These are phyloP conservation scores for Phymatotrichopsis omnivora DNA, from an alignment of 2,329 filamentous ascomycete species.

Conservation along the genomic window DNA sequence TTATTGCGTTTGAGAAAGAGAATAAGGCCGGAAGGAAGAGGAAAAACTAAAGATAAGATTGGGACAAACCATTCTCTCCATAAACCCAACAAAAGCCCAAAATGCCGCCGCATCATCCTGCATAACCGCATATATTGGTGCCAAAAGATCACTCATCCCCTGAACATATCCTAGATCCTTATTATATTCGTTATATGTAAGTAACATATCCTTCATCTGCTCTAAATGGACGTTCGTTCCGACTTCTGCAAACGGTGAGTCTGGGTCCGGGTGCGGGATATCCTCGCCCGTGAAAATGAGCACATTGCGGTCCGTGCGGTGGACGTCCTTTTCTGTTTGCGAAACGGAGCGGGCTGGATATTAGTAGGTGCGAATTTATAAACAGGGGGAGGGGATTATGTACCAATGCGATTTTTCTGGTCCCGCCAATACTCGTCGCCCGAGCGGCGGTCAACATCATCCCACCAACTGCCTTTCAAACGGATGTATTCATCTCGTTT, in stretches of 20 bases:
- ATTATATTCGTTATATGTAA: constrained; percentile 98
- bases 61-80: constrained; percentile 98
- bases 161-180: constrained; percentile 92
- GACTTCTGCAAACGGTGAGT: constrained; percentile 82
- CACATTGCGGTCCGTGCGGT: constrained; percentile 88
- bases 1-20: neutral
- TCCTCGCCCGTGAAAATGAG: constrained; percentile 95
- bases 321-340: constrained; percentile 88
- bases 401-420: constrained; percentile 86
- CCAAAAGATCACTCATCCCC: constrained; percentile 94
- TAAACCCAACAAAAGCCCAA: constrained; percentile 92
- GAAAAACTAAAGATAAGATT: constrained; percentile 35
- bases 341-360: constrained; percentile 26
- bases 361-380: constrained; percentile 7
- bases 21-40: neutral
- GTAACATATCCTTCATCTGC: constrained; percentile 97
- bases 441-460: constrained; percentile 55
- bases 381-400: constrained; percentile 33
- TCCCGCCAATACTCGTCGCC: constrained; percentile 94
- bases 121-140: constrained; percentile 91
- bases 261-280: constrained; percentile 89
- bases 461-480: constrained; percentile 94
- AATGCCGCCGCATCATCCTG: constrained; percentile 96
- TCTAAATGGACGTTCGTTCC: constrained; percentile 97
- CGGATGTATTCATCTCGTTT: constrained; percentile 88